Evolutionary conservation across 202 grass and related monocot genomes (phyloP), one percentile per base, ranked within the genome.

Genomic region (Zoysia matrella): DNA sequence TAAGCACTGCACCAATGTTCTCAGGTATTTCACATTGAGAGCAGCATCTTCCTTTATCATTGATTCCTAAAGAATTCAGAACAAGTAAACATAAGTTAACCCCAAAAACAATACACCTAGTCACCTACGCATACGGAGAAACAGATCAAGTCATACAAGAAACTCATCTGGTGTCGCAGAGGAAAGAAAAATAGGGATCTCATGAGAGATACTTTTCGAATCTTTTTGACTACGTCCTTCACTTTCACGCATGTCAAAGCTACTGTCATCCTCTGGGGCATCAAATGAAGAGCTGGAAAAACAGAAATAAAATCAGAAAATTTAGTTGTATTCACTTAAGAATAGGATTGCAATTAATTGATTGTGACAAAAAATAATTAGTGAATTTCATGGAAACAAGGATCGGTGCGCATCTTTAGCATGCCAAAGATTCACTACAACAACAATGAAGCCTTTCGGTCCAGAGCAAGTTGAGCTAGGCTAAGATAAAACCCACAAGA

Each of bases 141-240:
- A 81, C 11, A 71, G 53, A 72, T 12, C 16, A 76, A 69, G 30
- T 14, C 92, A 85, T 89, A 98, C 92, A 88, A 98, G 82, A 75
- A 95, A 98, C 90, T 98, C 92, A 91, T 98, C 96, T 80, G 96
- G 96, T 57, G 85, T 85, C 61, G 92, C 96, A 66, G 74, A 85
- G 60, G 92, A 98, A 95, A 98, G 91, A 86, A 92, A 98, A 80
- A 74, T 22, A 14, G 89, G 92, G n/a, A 88, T 84, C 90, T 95
- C 80, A 77, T 72, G 64, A 72, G 86, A 94, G 79, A 84, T 79
- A 58, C 69, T 97, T 89, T 79, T 97, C 7, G 71, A 85, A 91
- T 93, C 88, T 67, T 87, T 97, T 11, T 30, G 73, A 85, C 74
- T 52, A 78, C 68, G 85, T 47, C 86, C 91, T 77, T 73, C 84